Evolutionary conservation across 1,284 basidiomycete species (phyloP).

Genomic region (Kwoniella shivajii): DNA sequence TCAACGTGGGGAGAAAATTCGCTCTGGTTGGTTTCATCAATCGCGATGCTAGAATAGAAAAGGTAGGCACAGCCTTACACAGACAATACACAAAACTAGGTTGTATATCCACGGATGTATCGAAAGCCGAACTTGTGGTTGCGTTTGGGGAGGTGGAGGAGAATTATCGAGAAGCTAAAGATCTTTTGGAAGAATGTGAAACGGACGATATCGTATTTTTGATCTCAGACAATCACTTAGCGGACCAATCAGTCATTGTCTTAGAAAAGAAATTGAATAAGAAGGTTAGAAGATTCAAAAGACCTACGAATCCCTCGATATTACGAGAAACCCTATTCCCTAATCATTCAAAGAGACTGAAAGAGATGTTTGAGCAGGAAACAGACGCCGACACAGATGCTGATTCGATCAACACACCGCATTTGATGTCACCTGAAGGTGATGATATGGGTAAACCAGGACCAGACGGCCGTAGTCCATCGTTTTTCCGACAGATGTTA

Average conservation of each 20-base stretch:
- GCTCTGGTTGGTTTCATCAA: conserved; percentile 38
- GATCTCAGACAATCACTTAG: conserved; percentile 28
- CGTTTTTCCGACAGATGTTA: too few species aligned
- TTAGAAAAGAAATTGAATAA: conserved; percentile 13
- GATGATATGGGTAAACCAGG: conserved; percentile 1
- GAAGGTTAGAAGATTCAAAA: conserved; percentile 33
- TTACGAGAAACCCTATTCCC: conserved; percentile 39
- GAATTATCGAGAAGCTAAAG: conserved; percentile 5
- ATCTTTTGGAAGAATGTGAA: conserved; percentile 17
- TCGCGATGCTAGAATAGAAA: conserved; percentile 11
- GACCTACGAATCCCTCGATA: conserved; percentile 42
- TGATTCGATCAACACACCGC: conserved; percentile 15
- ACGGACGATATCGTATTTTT: conserved; percentile 42
- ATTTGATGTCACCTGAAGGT: conserved; percentile 1
- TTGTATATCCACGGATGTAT: conserved; percentile 28
- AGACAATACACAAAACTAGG: conserved; percentile 38
- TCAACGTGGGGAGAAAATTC: conserved; percentile 28
- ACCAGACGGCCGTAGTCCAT: not conserved
- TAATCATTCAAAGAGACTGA: conserved; percentile 19
- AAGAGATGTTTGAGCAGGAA: not conserved
- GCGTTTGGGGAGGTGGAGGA: conserved; percentile 36
- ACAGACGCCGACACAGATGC: not conserved
- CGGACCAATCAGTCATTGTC: conserved; percentile 16
- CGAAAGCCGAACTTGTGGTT: conserved; percentile 43
- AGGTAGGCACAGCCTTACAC: conserved; percentile 28